Evolutionary conservation across 495 filamentous ascomycete species (phyloP).

Genomic region (Xylaria curta): DNA sequence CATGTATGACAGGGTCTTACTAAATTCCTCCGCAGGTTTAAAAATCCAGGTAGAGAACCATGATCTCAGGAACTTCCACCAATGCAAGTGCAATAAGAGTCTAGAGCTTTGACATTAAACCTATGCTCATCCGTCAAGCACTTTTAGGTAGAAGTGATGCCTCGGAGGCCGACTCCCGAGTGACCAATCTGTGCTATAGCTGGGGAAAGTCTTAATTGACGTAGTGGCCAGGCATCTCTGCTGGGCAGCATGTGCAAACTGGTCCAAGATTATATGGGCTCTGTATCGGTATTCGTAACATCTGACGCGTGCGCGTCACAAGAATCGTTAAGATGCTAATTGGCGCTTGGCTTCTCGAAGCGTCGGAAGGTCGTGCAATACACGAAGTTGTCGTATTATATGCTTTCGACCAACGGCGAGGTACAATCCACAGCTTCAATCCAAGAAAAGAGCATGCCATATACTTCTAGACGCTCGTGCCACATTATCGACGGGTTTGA

Average conservation of each 20-base stretch:
- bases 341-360: not conserved
- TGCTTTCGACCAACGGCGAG: not conserved
- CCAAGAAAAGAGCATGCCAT: not conserved
- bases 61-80: not conserved
- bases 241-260: not conserved
- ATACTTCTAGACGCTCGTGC: not conserved
- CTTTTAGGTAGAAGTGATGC: not conserved
- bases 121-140: not conserved
- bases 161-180: not conserved
- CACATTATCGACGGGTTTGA: not conserved
- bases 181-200: not conserved
- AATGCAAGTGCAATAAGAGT: not conserved
- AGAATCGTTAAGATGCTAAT: not conserved
- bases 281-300: not conserved
- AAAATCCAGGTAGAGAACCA: not conserved
- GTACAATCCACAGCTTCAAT: not conserved
- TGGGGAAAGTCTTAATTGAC: not conserved
- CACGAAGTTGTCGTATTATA: no score
- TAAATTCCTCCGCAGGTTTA: not conserved
- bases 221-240: not conserved
- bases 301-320: not conserved
- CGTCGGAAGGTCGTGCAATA: no score
- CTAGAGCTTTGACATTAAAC: not conserved
- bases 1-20: not conserved
- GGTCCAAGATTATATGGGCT: not conserved